Percentiles rank a stretch among this genome's conserved stretches.
phyloP scores from a whole-genome alignment of 306 rosid genomes.

The Chamaecrista fasciculata region DNA sequence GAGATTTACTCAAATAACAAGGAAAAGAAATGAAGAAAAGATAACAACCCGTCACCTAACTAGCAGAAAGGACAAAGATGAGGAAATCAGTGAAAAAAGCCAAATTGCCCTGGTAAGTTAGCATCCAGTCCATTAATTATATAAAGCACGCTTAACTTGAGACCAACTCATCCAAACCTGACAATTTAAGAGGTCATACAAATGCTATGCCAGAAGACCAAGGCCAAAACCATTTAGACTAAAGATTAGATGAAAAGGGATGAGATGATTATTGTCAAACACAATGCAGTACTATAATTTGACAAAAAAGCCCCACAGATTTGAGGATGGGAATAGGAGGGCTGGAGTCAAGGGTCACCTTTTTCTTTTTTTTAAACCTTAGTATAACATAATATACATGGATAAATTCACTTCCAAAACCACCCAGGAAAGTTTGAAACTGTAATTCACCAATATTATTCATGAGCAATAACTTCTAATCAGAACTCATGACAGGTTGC shows the following conservation, averaged over 20 bases:
- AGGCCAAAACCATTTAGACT: not conserved
- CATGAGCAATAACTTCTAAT: not conserved
- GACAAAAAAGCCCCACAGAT: too few species aligned
- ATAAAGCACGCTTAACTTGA: not conserved
- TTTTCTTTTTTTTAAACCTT: not conserved
- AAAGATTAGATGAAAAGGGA: not conserved
- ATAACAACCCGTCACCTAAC: not conserved
- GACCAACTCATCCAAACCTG: not conserved
- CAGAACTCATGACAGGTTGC: not conserved
- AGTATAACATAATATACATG: not conserved
- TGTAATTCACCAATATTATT: too few species aligned
- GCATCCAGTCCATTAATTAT: not conserved
- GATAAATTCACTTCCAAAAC: not conserved
- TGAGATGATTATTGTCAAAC: not conserved
- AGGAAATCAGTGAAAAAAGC: not conserved
- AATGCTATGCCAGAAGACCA: not conserved
- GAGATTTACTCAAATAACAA: not conserved
- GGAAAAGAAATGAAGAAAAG: not conserved
- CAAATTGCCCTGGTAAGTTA: not conserved
- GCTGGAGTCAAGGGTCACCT: not conserved
- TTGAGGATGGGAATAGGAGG: not conserved
- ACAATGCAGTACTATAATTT: too few species aligned
- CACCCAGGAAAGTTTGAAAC: too few species aligned
- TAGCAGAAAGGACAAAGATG: not conserved
- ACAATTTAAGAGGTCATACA: not conserved